Evolutionary conservation across 2,329 filamentous ascomycete genomes (phyloP), one percentile per base, ranked within the genome.

Genomic region (Acephala macrosclerotiorum): DNA sequence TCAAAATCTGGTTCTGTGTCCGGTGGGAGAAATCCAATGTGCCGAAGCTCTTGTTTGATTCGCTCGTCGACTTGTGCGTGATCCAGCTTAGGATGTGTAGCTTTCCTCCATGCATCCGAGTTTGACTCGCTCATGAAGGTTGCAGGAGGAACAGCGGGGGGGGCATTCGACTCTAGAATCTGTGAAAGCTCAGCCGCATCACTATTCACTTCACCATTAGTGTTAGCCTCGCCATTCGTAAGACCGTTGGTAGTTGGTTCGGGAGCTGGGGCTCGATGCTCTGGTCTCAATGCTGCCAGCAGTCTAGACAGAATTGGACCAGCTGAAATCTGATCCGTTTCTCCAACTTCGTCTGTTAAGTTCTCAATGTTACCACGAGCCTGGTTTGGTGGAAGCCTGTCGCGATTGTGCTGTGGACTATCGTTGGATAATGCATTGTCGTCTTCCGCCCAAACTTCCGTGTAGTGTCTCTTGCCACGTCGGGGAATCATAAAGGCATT

Each of bases 371-470:
- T 91, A 25, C 96, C 95, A 45, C 94, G 89, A 1, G 94, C 85
- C 72, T 96, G 91, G 75, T 97, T 97, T 1, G 91, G 84, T 0
- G 92, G 86, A 7, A 93, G 84, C 70, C 88, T 89, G 63, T 93
- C 89, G 47, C 85, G 83, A 26, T 83, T 83, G 66, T 86, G 83
- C 40, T 86, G 83, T 5, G 86, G 84, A 4, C 86, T 84, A 75
- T 96, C 93, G 8, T 94, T 81, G 42, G 89, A 85, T 83, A 93
- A 91, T 57, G 87, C 83, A 11, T 93, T 93, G 75, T 99, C 96
- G 77, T 99, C 96, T 71, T 97, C 94, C 0, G 93, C 91, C 96
- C 96, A 99, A 11, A 95, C 84, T 66, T 98, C 94, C 26, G 87
- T 89, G 79, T 98, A 99, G 75, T 93, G 91, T 72, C 89, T 90